These are phyloP conservation scores for Phytophthora europaea DNA, from an alignment of 352 stramenopile species.

Conservation along the genomic window DNA sequence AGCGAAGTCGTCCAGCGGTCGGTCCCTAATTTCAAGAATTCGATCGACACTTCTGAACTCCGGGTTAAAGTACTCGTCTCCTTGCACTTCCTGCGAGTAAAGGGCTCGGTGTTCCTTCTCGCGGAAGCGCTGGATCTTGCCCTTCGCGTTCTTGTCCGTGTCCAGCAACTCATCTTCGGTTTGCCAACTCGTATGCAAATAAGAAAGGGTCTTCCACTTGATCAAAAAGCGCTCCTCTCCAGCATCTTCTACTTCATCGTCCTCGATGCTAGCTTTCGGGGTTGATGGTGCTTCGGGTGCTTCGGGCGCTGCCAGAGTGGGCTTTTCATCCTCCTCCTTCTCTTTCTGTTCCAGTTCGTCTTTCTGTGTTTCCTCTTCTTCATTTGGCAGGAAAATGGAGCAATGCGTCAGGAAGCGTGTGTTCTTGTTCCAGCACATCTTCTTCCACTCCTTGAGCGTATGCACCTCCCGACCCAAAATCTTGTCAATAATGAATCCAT, in stretches of 20 bases:
- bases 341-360: slow-evolving; percentile 22
- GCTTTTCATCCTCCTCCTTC: slow-evolving; percentile 13
- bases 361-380: slow-evolving; percentile 35
- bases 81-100: slow-evolving; percentile 59
- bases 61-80: slow-evolving; percentile 93
- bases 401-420: slow-evolving; percentile 82
- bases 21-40: slow-evolving; percentile 89
- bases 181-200: slow-evolving; percentile 93
- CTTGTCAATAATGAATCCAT: slow-evolving; percentile 87
- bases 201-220: slow-evolving; percentile 93
- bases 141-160: slow-evolving; percentile 87
- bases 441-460: slow-evolving; percentile 83
- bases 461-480: slow-evolving; percentile 81
- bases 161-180: slow-evolving; percentile 85
- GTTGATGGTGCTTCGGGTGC: not conserved
- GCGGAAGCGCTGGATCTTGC: slow-evolving; percentile 89
- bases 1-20: slow-evolving; percentile 74
- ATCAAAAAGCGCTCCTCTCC: slow-evolving; percentile 89
- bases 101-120: slow-evolving; percentile 75
- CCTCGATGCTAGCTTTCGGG: slow-evolving; percentile 21
- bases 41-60: slow-evolving; percentile 92
- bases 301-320: not conserved
- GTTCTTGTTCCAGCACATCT: slow-evolving; percentile 77
- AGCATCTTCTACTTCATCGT: slow-evolving; percentile 45
- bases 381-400: slow-evolving; percentile 84